These are phyloP conservation scores for Leucogyrophana mollusca DNA, from an alignment of 768 basidiomycete genomes.

Conservation along the genomic window DNA sequence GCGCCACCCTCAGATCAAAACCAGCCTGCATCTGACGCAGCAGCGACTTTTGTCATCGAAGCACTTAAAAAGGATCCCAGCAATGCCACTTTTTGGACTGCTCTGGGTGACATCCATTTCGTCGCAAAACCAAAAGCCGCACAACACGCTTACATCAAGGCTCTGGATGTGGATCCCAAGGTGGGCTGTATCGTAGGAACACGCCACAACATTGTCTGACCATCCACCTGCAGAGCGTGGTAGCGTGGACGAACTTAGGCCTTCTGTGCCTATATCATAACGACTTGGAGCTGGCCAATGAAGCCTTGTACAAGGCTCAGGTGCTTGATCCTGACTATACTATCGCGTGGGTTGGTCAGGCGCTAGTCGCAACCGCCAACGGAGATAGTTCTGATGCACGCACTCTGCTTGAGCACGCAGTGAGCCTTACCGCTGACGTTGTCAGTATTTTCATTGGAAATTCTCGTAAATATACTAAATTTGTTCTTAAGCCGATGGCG, in stretches of 20 bases:
- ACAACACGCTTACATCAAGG: slow-evolving; percentile 90
- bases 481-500: slow-evolving; percentile 61
- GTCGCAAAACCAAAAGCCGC: slow-evolving; percentile 64
- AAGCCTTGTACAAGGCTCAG: slow-evolving; percentile 86
- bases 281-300: slow-evolving; percentile 81
- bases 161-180: slow-evolving; percentile 84
- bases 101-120: slow-evolving; percentile 75
- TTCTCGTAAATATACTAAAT: slow-evolving; percentile 8
- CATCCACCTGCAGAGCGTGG: slow-evolving; percentile 52
- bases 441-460: slow-evolving; percentile 41
- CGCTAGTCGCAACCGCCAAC: slow-evolving; percentile 60
- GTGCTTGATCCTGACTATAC: slow-evolving; percentile 89
- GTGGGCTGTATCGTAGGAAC: slow-evolving; percentile 36
- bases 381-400: slow-evolving; percentile 61
- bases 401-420: slow-evolving; percentile 72
- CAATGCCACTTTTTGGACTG: slow-evolving; percentile 78
- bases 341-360: slow-evolving; percentile 90
- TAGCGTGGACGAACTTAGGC: slow-evolving; percentile 86
- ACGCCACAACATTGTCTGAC: slow-evolving; percentile 3
- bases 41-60: slow-evolving; percentile 56
- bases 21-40: slow-evolving; percentile 37
- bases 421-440: slow-evolving; percentile 53
- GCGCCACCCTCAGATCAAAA: slow-evolving; percentile 24
- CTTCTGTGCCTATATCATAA: slow-evolving; percentile 78
- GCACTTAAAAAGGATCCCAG: slow-evolving; percentile 73